Evolutionary conservation across 73 alveolate species (phyloP).

Genomic region (Paraurostyla sp.): DNA sequence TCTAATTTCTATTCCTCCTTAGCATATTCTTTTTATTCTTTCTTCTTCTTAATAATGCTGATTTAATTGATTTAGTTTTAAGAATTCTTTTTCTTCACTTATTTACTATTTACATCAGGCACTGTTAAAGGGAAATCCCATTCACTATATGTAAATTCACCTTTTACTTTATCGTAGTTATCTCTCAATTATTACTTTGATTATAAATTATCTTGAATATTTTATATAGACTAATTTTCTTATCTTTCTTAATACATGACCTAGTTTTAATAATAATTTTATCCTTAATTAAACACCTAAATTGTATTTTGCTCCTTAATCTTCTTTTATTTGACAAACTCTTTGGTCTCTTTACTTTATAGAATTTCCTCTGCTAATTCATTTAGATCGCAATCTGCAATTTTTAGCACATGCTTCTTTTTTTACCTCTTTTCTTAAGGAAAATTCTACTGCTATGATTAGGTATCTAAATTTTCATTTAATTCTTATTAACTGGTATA

Average conservation of each 20-base stretch:
- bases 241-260: neutral
- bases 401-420: neutral
- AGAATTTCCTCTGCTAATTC: neutral
- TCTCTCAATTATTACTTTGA: neutral
- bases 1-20: too few relatives aligned
- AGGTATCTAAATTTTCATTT: too few relatives aligned
- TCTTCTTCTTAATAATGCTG: neutral
- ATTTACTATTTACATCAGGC: neutral
- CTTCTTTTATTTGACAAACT: neutral
- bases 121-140: conserved; percentile 31
- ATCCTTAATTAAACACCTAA: neutral
- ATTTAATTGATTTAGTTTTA: neutral
- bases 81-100: neutral
- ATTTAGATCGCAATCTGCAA: neutral
- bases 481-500: too few relatives aligned
- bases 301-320: neutral
- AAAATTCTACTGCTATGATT: too few relatives aligned
- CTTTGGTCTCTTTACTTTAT: neutral
- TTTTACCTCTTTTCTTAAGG: neutral
- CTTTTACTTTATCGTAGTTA: conserved; percentile 24
- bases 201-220: neutral
- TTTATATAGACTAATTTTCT: neutral
- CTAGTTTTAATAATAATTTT: neutral
- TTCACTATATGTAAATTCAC: conserved; percentile 3
- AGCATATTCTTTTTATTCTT: too few relatives aligned